phyloP scores from a whole-genome alignment of 2,329 filamentous ascomycete genomes.

The Apiospora marii region DNA sequence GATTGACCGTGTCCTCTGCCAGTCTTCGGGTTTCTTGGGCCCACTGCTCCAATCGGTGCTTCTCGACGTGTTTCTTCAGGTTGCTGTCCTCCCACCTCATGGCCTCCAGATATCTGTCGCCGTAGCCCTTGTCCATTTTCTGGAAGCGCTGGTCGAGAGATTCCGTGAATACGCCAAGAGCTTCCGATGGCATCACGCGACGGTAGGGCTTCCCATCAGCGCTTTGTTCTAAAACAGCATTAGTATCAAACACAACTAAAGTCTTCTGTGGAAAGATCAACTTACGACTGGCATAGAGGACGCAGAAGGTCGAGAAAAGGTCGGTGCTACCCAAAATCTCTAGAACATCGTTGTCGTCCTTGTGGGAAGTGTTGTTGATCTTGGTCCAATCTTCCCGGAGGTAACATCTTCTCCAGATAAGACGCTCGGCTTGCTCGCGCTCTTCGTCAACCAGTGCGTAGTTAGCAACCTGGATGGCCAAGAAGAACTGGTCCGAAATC shows the following conservation, averaged over 20 bases:
- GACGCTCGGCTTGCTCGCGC: slow-evolving; percentile 63
- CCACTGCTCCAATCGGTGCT: slow-evolving; percentile 74
- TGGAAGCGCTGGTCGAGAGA: slow-evolving; percentile 67
- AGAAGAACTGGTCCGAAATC: slow-evolving; percentile 75
- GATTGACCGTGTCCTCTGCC: slow-evolving; percentile 33
- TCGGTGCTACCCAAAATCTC: slow-evolving; percentile 70
- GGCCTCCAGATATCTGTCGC: slow-evolving; percentile 73
- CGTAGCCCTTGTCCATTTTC: slow-evolving; percentile 67
- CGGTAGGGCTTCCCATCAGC: slow-evolving; percentile 52
- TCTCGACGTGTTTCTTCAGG: slow-evolving; percentile 70
- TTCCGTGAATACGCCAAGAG: slow-evolving; percentile 67
- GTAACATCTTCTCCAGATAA: slow-evolving; percentile 88
- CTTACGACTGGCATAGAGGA: slow-evolving; percentile 72
- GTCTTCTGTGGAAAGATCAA: slow-evolving; percentile 35
- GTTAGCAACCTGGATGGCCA: slow-evolving; percentile 71
- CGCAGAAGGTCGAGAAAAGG: slow-evolving; percentile 71
- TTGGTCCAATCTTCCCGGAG: slow-evolving; percentile 84
- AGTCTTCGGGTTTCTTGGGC: slow-evolving; percentile 28
- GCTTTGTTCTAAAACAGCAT: slow-evolving; percentile 48
- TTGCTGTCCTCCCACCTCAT: slow-evolving; percentile 76
- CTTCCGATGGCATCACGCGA: slow-evolving; percentile 60
- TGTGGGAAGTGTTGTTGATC: slow-evolving; percentile 79
- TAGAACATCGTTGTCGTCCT: slow-evolving; percentile 73
- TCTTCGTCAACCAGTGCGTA: slow-evolving; percentile 63
- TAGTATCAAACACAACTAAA: slow-evolving; percentile 22